These are phyloP conservation scores for Candida sp. DNA, from an alignment of 1,139 yeast genomes.

Conservation along the genomic window DNA sequence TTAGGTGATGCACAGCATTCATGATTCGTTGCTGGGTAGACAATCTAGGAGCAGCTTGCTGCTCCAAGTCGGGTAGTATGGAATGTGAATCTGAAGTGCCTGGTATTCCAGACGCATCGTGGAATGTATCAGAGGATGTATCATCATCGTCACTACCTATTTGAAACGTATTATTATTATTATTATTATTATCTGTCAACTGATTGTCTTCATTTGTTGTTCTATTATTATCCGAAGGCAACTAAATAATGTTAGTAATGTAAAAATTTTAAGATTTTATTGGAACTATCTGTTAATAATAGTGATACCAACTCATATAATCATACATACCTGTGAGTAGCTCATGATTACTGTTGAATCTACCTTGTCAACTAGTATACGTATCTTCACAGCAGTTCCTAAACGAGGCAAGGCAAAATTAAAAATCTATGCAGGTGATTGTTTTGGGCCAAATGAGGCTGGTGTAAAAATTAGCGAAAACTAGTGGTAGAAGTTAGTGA, in stretches of 20 bases:
- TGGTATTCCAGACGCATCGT: neutral
- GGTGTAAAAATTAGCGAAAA: no score
- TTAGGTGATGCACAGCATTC: conserved; percentile 29
- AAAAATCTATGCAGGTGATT: no score
- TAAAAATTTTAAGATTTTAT: no score
- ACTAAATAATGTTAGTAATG: neutral
- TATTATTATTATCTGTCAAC: neutral
- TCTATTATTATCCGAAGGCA: neutral
- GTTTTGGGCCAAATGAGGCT: no score
- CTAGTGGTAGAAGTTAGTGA: no score
- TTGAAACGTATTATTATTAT: neutral
- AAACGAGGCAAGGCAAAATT: no score
- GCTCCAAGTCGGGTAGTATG: conserved; percentile 8
- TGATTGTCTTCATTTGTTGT: neutral
- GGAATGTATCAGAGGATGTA: neutral
- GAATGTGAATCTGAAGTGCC: conserved; percentile 1
- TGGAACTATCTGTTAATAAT: no score
- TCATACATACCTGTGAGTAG: no score
- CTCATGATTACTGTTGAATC: no score
- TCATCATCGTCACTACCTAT: neutral
- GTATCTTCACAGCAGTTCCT: no score
- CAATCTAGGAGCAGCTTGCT: conserved; percentile 11
- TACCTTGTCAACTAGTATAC: no score
- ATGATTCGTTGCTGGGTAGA: conserved; percentile 28
- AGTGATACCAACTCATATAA: no score